Evolutionary conservation across 2,329 filamentous ascomycete genomes (phyloP).

Genomic region (Dichotomopilus funicola): DNA sequence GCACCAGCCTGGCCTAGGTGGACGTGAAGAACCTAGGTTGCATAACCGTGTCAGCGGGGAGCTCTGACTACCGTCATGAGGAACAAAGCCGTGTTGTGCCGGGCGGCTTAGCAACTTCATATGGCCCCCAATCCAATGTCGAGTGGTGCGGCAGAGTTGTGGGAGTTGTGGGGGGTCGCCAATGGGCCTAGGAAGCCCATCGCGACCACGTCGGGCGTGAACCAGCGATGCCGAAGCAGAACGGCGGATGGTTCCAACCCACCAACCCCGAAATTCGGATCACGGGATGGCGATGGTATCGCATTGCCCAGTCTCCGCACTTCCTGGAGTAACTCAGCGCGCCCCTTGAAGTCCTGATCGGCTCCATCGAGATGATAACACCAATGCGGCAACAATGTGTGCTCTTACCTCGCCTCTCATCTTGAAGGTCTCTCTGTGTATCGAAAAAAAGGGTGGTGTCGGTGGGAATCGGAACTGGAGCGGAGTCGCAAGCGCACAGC

Average conservation of each 20-base stretch:
- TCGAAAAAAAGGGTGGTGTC: conserved; percentile 12
- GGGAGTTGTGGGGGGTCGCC: neutral
- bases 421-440: conserved; percentile 17
- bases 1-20: conserved; percentile 63
- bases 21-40: conserved; percentile 52
- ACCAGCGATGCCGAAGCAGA: neutral
- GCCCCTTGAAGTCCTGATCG: conserved; percentile 9
- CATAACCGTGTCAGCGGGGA: conserved; percentile 9
- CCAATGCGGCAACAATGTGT: neutral
- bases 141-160: neutral
- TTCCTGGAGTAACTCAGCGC: conserved; percentile 5
- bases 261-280: neutral
- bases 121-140: neutral
- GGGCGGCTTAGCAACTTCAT: neutral
- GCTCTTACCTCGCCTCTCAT: conserved; percentile 29
- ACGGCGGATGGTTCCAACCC: neutral
- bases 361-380: neutral
- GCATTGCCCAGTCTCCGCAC: neutral
- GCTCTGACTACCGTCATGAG: neutral
- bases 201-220: neutral
- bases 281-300: neutral
- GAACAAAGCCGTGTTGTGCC: neutral
- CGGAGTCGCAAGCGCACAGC: conserved; percentile 24
- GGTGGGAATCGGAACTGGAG: conserved; percentile 8
- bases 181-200: neutral